These are phyloP conservation scores for Elsinoe fawcettii DNA, from an alignment of 2,329 filamentous ascomycete species.

Conservation along the genomic window DNA sequence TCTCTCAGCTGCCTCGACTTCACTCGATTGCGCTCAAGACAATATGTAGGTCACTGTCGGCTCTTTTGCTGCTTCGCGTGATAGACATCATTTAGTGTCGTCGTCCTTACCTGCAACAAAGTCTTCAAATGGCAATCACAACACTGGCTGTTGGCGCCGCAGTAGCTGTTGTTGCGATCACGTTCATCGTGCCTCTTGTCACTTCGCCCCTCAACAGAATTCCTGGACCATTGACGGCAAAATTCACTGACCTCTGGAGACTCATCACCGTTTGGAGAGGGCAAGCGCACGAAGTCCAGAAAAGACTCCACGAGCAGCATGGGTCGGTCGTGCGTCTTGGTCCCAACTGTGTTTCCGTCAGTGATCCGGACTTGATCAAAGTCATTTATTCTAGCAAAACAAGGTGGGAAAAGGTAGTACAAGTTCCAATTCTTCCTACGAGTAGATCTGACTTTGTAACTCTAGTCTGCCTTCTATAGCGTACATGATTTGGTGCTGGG, in stretches of 20 bases:
- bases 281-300: slow-evolving; percentile 19
- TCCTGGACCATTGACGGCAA: background rate
- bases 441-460: background rate
- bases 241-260: background rate
- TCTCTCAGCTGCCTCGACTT: background rate
- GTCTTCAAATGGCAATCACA: background rate
- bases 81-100: background rate
- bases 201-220: slow-evolving; percentile 6
- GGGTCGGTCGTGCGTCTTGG: slow-evolving; percentile 17
- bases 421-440: background rate
- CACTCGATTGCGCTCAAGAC: background rate
- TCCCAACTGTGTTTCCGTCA: slow-evolving; percentile 8
- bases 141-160: background rate
- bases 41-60: slow-evolving; percentile 10
- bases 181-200: background rate
- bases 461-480: background rate
- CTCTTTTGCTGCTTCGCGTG: too few species aligned
- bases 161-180: background rate
- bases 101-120: too few species aligned
- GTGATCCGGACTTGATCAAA: slow-evolving; percentile 3
- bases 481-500: slow-evolving; percentile 4
- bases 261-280: slow-evolving; percentile 7
- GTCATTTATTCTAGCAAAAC: slow-evolving; percentile 10
- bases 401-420: background rate
- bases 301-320: slow-evolving; percentile 13